phyloP scores from a whole-genome alignment of 2,329 filamentous ascomycete genomes.

The Pseudocercospora eumusae region DNA sequence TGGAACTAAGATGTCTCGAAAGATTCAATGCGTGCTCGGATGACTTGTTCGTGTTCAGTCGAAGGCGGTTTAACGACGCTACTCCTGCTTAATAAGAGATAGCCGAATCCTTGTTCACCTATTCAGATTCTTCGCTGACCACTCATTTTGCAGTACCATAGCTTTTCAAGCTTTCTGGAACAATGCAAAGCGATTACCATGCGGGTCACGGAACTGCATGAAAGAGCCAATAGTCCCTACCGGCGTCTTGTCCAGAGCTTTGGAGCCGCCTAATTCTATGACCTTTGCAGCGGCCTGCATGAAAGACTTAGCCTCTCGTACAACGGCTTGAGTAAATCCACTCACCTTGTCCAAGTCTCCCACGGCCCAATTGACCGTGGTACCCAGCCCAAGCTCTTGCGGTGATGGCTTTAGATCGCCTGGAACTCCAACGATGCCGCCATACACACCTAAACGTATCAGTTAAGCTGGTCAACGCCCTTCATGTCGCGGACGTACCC shows the following conservation, averaged over 20 bases:
- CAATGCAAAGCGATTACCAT: not conserved
- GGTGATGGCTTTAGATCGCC: not conserved
- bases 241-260: not conserved
- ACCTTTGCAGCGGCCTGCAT: not conserved
- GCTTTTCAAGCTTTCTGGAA: not conserved
- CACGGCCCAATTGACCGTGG: not conserved
- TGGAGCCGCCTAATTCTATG: not conserved
- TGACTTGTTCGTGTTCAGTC: not conserved
- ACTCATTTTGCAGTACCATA: not conserved
- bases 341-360: not conserved
- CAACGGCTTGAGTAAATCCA: not conserved
- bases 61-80: not conserved
- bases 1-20: not conserved
- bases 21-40: conserved; percentile 4
- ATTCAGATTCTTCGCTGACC: no score
- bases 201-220: not conserved
- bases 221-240: not conserved
- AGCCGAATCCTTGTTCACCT: no score
- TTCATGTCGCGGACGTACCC: not conserved
- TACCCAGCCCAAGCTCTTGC: not conserved
- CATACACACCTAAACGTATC: not conserved
- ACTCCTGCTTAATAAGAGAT: not conserved
- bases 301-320: not conserved
- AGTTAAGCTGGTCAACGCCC: not conserved
- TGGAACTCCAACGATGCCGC: not conserved